Percentiles rank a stretch among this genome's conserved stretches.
phyloP scores from a whole-genome alignment of 2,329 filamentous ascomycete genomes.

The Pseudocercospora fijiensis region DNA sequence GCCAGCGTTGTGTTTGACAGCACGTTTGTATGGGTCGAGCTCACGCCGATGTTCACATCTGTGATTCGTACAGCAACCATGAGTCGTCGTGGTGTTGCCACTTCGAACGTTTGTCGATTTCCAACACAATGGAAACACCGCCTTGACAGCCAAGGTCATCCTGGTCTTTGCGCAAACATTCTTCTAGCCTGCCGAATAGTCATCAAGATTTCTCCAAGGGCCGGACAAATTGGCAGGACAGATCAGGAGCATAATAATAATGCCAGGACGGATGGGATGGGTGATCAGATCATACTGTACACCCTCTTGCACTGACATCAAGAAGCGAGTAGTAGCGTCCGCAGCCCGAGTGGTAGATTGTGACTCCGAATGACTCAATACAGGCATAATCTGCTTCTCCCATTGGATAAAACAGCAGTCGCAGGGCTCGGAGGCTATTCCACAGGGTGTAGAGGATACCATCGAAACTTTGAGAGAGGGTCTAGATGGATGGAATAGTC shows the following conservation, averaged over 20 bases:
- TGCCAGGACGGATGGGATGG: not conserved
- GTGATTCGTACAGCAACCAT: not conserved
- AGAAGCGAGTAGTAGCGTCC: too few species aligned
- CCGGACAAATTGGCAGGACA: not conserved
- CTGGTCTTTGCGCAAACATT: not conserved
- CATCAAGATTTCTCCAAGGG: not conserved
- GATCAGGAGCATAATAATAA: constrained; percentile 4
- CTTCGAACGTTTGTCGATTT: not conserved
- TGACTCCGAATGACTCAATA: too few species aligned
- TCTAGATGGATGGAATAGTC: not conserved
- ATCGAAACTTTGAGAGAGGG: too few species aligned
- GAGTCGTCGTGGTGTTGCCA: not conserved
- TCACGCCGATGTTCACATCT: not conserved
- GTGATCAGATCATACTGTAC: not conserved
- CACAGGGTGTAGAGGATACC: too few species aligned
- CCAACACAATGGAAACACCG: not conserved
- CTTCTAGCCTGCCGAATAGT: not conserved
- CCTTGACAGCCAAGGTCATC: not conserved
- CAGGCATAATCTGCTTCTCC: too few species aligned
- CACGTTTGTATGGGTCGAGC: not conserved
- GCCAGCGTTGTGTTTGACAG: not conserved
- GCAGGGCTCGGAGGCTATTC: too few species aligned
- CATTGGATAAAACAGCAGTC: too few species aligned
- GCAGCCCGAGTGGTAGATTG: too few species aligned
- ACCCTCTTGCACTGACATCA: too few species aligned